Percentiles rank a stretch among this genome's conserved stretches.
Conservation (phyloP, 257 asterid genomes). For the Solanum chmielewskii region DNA sequence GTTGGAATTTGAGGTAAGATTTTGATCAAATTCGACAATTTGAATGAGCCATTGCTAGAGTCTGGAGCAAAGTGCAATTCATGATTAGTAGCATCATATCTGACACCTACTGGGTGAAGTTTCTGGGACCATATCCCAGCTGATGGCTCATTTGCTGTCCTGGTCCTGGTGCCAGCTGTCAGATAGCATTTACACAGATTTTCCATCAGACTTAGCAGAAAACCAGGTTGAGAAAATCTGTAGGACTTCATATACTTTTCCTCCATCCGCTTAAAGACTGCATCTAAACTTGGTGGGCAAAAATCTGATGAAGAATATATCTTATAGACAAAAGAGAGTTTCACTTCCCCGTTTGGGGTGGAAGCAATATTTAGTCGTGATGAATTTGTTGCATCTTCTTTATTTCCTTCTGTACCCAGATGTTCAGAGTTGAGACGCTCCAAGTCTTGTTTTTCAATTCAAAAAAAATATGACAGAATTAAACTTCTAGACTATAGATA, state of each 20-base stretch:
- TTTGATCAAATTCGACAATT: slow-evolving; percentile 1
- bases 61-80: slow-evolving; percentile 9
- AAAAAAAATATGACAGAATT: neutral
- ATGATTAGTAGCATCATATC: slow-evolving; percentile 1
- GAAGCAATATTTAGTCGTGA: slow-evolving; percentile 28
- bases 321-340: slow-evolving; percentile 14
- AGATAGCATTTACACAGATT: slow-evolving; percentile 26
- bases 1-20: slow-evolving; percentile 15
- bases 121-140: neutral
- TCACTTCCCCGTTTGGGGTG: slow-evolving; percentile 25
- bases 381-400: neutral
- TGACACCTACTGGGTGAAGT: neutral
- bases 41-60: slow-evolving; percentile 2
- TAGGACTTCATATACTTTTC: slow-evolving; percentile 13
- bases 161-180: slow-evolving; percentile 6
- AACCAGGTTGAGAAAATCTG: slow-evolving; percentile 12
- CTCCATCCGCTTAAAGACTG: slow-evolving; percentile 21
- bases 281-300: slow-evolving; percentile 17
- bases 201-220: slow-evolving; percentile 21
- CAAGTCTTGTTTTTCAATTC: slow-evolving; percentile 2
- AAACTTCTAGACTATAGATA: neutral
- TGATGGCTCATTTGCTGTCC: neutral
- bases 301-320: slow-evolving; percentile 3
- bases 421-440: slow-evolving; percentile 1
- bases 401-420: slow-evolving; percentile 1